A percentile compares a stretch with the other conserved stretches of the same genome.
These are phyloP conservation scores for Chlorencoelia australis DNA, from an alignment of 2,329 filamentous ascomycete genomes.

Conservation along the genomic window DNA sequence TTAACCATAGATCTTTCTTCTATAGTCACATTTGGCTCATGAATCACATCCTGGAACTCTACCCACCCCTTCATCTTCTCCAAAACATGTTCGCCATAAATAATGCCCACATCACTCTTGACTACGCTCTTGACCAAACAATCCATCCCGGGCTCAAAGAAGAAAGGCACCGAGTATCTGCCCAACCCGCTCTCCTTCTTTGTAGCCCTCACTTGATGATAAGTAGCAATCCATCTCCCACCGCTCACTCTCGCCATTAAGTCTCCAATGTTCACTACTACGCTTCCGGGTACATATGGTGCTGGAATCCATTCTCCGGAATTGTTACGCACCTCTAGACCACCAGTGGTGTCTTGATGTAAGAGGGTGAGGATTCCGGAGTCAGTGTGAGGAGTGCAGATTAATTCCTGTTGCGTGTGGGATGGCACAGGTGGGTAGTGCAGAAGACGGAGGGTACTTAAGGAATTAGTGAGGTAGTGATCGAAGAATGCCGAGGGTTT, in stretches of 20 bases:
- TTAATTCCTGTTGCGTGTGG: slow-evolving; percentile 18
- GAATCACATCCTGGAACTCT: slow-evolving; percentile 32
- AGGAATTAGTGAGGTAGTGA: slow-evolving; percentile 31
- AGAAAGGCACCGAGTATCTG: slow-evolving; percentile 35
- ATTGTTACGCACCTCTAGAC: slow-evolving; percentile 37
- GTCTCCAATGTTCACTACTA: slow-evolving; percentile 41
- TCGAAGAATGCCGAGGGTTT: slow-evolving; percentile 32
- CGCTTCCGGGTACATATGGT: slow-evolving; percentile 33
- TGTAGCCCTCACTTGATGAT: slow-evolving; percentile 33
- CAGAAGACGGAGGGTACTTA: slow-evolving; percentile 35
- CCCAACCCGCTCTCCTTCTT: slow-evolving; percentile 13
- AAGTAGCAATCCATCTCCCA: slow-evolving; percentile 34
- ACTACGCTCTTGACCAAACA: slow-evolving; percentile 31
- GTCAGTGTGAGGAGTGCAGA: slow-evolving; percentile 33
- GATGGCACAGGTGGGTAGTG: slow-evolving; percentile 32
- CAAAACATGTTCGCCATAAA: slow-evolving; percentile 34
- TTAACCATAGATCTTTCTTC: too few relatives aligned
- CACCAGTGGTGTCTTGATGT: slow-evolving; percentile 36
- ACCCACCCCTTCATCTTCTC: slow-evolving; percentile 36
- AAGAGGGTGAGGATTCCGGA: slow-evolving; percentile 38
- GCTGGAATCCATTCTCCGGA: slow-evolving; percentile 38
- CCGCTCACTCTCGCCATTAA: slow-evolving; percentile 27
- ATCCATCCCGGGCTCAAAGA: slow-evolving; percentile 36
- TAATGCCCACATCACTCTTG: slow-evolving; percentile 16
- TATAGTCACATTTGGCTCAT: too few relatives aligned